Base-by-base conservation (phyloP, 2,329 filamentous ascomycete species). In the Ceratocystiopsis brevicomis region DNA sequence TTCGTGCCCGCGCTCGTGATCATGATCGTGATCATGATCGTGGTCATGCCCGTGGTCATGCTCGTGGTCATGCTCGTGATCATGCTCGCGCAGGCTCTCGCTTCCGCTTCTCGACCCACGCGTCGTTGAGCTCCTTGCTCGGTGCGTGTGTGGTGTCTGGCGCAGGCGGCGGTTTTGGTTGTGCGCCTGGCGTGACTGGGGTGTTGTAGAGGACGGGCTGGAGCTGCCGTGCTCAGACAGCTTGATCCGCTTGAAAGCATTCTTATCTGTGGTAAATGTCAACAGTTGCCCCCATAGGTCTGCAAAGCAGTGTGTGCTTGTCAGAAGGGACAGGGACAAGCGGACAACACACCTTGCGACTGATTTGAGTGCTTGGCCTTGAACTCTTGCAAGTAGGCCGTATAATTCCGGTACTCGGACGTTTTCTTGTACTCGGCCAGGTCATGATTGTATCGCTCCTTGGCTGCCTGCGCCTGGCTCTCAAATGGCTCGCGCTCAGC, bases 351-450 rank as follows among this genome's bases (percentile, higher is more conserved):
- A 74, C 73, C 69, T 67, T 73, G 68, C 42, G 61, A 61, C 39
- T 71, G 65, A 44, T 64, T 65, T 21, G 69, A 62, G 53, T 87
- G 78, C 55, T 80, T 81, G 40, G 76, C 72, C 54, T 81, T 86
- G 62, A 90, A 88, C 1, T 87, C 81, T 32, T 73, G 69, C 18
- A 88, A 62, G 55, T 90, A 90, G 38, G 73, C 68, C 47, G 71
- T 66, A 50, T 88, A 87, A 42, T 74, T 69, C 45, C 67, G 71
- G 54, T 76, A 85, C 41, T 78, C 68, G 8, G 69, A 54, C 0
- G 81, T 87, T 59, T 84, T 84, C 56, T 87, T 87, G 57, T 88
- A 88, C 50, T 80, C 72, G 39, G 69, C 64, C 47, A 87, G 63
- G 49, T 82, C 73, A n/a, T 69, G 65, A 50, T 81, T 80, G 55